Base-by-base conservation (phyloP, 352 stramenopile species). In the Phytophthora sojae region DNA sequence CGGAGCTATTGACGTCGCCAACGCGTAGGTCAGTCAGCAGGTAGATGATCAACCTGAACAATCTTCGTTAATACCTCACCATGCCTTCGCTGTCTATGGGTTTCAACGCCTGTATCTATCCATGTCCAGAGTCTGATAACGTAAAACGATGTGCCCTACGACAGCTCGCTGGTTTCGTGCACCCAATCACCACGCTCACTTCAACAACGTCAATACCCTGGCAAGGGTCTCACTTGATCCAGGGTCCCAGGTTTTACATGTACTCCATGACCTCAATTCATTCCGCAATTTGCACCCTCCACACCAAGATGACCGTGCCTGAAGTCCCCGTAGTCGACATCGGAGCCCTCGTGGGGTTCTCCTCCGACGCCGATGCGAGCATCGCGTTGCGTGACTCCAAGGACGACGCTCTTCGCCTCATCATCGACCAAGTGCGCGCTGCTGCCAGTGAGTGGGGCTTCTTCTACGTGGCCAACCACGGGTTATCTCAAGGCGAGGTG, bases 391-490 rank as follows among this genome's bases (percentile, higher is more conserved):
- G 19, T 7, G 29, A 60, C 4, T 11, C 55, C 0, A 50, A 70
- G 1, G 49, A 74, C 8, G 56, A 37, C 50, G 42, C 52, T 26
- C 25, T 88, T 17, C 19, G 17, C 11, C 52, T 56, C 44, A 82
- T 66, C 78, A 80, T 98, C 62, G 62, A 71, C 0, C 61, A 81
- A 21, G 67, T 86, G 19, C 77, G 69, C 19, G 50, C 50, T 21
- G 55, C 63, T 45, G 30, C 63, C 6, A 77, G 72, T 19, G 82
- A 93, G 52, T 98, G 84, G 83, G 94, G 95, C 6, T 98, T 98
- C 76, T 98, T 98, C 75, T 95, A 98, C 79, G 86, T 98, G 51
- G 64, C 83, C 1, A 91, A 93, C 77, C 89, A 97, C 67, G 83
- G 82, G 0, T 69, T 98, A 30, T 63, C 81, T 0, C 7, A 57